A percentile compares a stretch with the other conserved stretches of the same genome.
These are phyloP conservation scores for Sordariomycetes sp. DNA, from an alignment of 2,329 filamentous ascomycete species.

Conservation along the genomic window DNA sequence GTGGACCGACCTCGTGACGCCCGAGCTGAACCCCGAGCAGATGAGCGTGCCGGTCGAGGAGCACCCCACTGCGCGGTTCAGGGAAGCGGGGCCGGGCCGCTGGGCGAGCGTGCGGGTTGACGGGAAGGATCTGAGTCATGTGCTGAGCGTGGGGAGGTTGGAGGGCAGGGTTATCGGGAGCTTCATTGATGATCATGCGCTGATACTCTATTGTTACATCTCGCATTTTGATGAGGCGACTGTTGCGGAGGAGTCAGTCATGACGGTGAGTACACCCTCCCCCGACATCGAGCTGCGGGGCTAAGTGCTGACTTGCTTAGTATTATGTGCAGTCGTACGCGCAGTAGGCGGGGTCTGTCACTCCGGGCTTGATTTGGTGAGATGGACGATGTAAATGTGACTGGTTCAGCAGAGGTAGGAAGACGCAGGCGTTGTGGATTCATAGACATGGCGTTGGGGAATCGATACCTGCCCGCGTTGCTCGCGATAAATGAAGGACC, in stretches of 20 bases:
- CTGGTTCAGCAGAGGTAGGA: not conserved
- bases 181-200: conserved; percentile 65
- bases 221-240: conserved; percentile 53
- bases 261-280: conserved; percentile 46
- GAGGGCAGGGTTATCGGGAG: conserved; percentile 90
- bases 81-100: conserved; percentile 59
- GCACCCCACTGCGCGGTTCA: conserved; percentile 72
- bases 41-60: conserved; percentile 60
- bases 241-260: conserved; percentile 52
- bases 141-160: conserved; percentile 82
- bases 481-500: not conserved
- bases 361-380: not conserved
- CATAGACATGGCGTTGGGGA: not conserved
- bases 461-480: not conserved
- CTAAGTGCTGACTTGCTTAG: conserved; percentile 9
- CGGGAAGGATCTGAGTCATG: conserved; percentile 84
- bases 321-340: conserved; percentile 31
- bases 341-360: not conserved
- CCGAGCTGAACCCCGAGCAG: conserved; percentile 68
- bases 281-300: not conserved
- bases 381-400: not conserved
- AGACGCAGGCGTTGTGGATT: not conserved
- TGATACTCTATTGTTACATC: conserved; percentile 76
- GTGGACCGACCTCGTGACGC: conserved; percentile 80
- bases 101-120: conserved; percentile 90